These are phyloP conservation scores for Buddleja alternifolia DNA, from an alignment of 257 asterid genomes.

Conservation along the genomic window DNA sequence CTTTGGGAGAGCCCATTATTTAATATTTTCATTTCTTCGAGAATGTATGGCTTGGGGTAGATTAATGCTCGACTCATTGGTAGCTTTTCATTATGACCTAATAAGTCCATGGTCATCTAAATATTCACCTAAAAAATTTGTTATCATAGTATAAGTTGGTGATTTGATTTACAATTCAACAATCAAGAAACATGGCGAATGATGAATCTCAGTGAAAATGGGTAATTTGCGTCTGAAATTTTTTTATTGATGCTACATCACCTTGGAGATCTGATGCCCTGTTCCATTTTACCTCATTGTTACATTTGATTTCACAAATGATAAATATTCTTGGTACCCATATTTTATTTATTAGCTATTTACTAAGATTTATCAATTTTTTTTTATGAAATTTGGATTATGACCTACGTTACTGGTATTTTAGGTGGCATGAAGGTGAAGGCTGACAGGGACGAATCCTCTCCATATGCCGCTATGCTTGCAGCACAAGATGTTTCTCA, in stretches of 20 bases:
- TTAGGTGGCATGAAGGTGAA: conserved; percentile 95
- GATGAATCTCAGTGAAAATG: conserved; percentile 31
- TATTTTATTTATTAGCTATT: background rate
- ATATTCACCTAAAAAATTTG: background rate
- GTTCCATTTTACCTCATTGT: background rate
- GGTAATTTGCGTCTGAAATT: conserved; percentile 30
- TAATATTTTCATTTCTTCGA: background rate
- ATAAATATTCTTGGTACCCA: background rate
- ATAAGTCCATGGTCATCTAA: background rate
- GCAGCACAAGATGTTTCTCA: conserved; percentile 90
- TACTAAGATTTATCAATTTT: no score
- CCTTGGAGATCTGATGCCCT: conserved; percentile 40
- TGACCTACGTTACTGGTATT: background rate
- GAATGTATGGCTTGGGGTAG: background rate
- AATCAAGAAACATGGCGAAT: background rate
- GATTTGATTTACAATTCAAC: background rate
- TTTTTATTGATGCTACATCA: conserved; percentile 26
- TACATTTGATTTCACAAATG: background rate
- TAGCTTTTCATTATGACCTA: background rate
- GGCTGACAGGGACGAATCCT: conserved; percentile 94
- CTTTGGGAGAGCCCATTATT: background rate
- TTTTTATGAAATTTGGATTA: background rate
- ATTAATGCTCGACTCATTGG: background rate
- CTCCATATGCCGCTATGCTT: conserved; percentile 98
- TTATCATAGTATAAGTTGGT: background rate